Conservation (phyloP, 2,329 filamentous ascomycete species). For the Aspergillus novoparasiticus region DNA sequence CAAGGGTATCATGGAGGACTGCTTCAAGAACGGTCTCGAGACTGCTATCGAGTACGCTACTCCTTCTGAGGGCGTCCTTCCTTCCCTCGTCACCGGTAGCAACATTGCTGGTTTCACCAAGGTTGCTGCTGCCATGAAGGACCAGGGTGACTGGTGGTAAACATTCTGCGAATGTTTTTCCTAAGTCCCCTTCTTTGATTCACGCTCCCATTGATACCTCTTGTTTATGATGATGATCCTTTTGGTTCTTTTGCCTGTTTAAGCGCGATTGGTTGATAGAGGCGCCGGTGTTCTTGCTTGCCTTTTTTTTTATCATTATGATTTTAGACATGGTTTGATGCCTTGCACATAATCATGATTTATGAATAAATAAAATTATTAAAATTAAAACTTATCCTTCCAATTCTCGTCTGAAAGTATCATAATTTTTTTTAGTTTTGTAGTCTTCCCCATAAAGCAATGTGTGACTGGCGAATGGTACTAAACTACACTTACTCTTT, state of each 20-base stretch:
- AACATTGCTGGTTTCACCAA: constrained; percentile 99
- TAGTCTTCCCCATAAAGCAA: background rate
- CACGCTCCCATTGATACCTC: constrained; percentile 8
- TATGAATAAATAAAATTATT: constrained; percentile 5
- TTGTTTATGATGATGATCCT: constrained; percentile 22
- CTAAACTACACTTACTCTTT: background rate
- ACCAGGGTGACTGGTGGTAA: constrained; percentile 92
- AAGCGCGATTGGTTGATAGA: constrained; percentile 31
- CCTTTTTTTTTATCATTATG: background rate
- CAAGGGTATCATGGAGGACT: constrained; percentile 91
- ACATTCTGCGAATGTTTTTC: constrained; percentile 15
- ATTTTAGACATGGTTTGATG: constrained; percentile 4
- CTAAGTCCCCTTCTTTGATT: background rate
- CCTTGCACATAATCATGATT: constrained; percentile 9
- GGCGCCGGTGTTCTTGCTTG: constrained; percentile 28
- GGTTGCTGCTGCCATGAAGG: constrained; percentile 90
- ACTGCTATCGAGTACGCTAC: constrained; percentile 89
- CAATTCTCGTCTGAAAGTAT: background rate
- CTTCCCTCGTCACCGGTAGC: constrained; percentile 86
- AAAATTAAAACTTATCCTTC: constrained; percentile 5
- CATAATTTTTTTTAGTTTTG: background rate
- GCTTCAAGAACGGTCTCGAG: constrained; percentile 84
- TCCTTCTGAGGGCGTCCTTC: constrained; percentile 77
- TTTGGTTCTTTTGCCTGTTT: constrained; percentile 25
- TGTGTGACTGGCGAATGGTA: background rate